Evolutionary conservation across 2,329 filamentous ascomycete genomes (phyloP), one percentile per base, ranked within the genome.

Genomic region (Sarocladiaceae sp.): DNA sequence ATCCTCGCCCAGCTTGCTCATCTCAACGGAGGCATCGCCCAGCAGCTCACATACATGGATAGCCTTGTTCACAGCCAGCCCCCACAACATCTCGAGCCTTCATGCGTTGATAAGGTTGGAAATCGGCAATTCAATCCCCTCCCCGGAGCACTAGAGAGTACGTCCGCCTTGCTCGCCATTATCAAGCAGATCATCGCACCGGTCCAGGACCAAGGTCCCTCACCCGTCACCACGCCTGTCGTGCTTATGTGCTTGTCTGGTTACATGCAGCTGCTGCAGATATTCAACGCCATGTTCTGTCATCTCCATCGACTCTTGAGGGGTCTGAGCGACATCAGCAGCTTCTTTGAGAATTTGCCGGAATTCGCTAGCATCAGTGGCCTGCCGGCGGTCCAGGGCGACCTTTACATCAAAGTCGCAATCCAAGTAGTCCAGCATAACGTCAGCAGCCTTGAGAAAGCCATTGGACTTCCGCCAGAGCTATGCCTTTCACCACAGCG

Each of bases 181-280:
- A 26, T 55, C 46, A 51, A 55, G 35, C 51, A 55, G 44, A 23
- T 53, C 51, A 53, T 55, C 51, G 46, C 51, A 29, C 53, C 51
- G 44, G 47, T 44, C 44, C 53, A 52, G 17, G 35, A 51, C 35
- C 49, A 52, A n/a, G 39, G 15, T 33, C 26, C 47, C 17, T 17
- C 22, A 28, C 26, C 48, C 37, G 26, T 53, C 35, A 55, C 29
- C 44, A 53, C 39, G 48, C 53, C 53, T 20, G 37, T 40, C 51
- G 46, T 53, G 17, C 53, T 55, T 37, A 50, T 55, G 51, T 53
- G 51, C 37, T 29, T 55, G 36, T 55, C 53, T 18, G 46, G 51
- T 18, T 33, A 55, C 44, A 51, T 55, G 15, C 53, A 55, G 28
- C 46, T 55, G 35, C 51, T 55, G 46, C 53, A 53, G 26, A 51